Percentiles rank a stretch among this genome's conserved stretches.
Conservation (phyloP, 768 basidiomycete species). For the Phanerochaete carnosa region DNA sequence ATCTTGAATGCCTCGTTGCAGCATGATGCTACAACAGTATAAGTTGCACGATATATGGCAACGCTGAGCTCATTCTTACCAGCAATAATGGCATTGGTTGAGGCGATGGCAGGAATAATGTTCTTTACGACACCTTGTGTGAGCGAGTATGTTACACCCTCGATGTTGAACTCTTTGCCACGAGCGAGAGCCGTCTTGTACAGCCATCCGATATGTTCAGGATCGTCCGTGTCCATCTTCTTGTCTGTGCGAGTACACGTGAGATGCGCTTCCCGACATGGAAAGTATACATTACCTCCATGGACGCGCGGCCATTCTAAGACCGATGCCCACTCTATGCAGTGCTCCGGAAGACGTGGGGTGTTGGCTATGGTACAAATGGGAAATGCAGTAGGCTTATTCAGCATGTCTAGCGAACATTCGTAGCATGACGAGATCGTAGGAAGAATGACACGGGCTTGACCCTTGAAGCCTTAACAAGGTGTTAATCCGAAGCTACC, state of each 20-base stretch:
- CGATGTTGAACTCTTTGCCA: slow-evolving; percentile 93
- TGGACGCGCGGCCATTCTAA: slow-evolving; percentile 96
- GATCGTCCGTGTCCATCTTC: slow-evolving; percentile 96
- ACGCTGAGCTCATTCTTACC: slow-evolving; percentile 41
- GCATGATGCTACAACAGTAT: slow-evolving; percentile 63
- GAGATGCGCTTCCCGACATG: not conserved
- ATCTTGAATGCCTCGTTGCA: slow-evolving; percentile 99
- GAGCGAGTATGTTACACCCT: slow-evolving; percentile 96
- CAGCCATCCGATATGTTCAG: slow-evolving; percentile 94
- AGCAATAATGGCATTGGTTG: slow-evolving; percentile 97
- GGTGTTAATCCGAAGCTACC: not conserved
- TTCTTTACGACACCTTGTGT: slow-evolving; percentile 99
- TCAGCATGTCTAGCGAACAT: slow-evolving; percentile 97
- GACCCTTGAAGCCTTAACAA: slow-evolving; percentile 89
- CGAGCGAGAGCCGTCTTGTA: slow-evolving; percentile 77
- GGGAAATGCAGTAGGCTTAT: slow-evolving; percentile 94
- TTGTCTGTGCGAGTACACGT: slow-evolving; percentile 52
- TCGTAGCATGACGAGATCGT: slow-evolving; percentile 96
- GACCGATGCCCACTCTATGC: slow-evolving; percentile 99
- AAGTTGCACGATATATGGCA: not conserved
- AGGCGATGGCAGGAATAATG: slow-evolving; percentile 98
- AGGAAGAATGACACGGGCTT: slow-evolving; percentile 95
- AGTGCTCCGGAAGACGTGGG: slow-evolving; percentile 95
- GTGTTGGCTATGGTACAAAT: slow-evolving; percentile 99
- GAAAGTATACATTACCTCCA: slow-evolving; percentile 53